phyloP scores from a whole-genome alignment of 352 stramenopile genomes.

The Elongisporangium undulatum region DNA sequence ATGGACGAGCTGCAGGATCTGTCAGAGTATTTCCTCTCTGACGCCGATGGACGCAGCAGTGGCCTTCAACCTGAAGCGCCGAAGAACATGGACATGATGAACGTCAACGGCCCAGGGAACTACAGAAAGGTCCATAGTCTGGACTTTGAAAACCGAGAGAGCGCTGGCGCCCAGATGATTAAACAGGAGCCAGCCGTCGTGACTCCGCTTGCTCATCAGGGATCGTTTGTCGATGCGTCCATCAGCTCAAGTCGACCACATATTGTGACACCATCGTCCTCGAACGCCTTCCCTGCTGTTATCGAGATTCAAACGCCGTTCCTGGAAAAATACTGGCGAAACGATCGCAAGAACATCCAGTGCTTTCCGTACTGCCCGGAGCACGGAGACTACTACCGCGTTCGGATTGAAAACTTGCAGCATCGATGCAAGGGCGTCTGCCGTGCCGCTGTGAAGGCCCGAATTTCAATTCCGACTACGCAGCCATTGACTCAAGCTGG shows the following conservation, averaged over 20 bases:
- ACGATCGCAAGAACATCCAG: conserved; percentile 91
- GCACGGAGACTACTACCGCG: conserved; percentile 87
- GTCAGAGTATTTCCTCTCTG: conserved; percentile 66
- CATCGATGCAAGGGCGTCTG: conserved; percentile 84
- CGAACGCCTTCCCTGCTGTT: conserved; percentile 33
- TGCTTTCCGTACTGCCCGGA: conserved; percentile 89
- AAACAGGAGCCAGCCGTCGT: no score
- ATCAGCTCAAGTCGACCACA: conserved; percentile 12
- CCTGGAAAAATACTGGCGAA: conserved; percentile 89
- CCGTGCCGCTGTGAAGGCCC: conserved; percentile 69
- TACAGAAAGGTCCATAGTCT: conserved; percentile 80
- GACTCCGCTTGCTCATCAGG: no score
- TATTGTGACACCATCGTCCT: conserved; percentile 4
- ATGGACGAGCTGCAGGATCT: conserved; percentile 71
- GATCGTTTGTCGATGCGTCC: no score
- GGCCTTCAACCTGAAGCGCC: conserved; percentile 4
- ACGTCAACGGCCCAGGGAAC: conserved; percentile 4
- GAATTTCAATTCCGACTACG: conserved; percentile 46
- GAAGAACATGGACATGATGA: conserved; percentile 7
- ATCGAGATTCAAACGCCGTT: conserved; percentile 82
- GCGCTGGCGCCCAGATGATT: no score
- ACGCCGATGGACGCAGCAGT: conserved; percentile 31
- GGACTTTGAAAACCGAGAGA: conserved; percentile 40
- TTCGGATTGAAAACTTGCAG: conserved; percentile 82
- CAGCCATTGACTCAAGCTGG: conserved; percentile 29